phyloP scores from a whole-genome alignment of 257 asterid genomes.

The Salvia splendens region DNA sequence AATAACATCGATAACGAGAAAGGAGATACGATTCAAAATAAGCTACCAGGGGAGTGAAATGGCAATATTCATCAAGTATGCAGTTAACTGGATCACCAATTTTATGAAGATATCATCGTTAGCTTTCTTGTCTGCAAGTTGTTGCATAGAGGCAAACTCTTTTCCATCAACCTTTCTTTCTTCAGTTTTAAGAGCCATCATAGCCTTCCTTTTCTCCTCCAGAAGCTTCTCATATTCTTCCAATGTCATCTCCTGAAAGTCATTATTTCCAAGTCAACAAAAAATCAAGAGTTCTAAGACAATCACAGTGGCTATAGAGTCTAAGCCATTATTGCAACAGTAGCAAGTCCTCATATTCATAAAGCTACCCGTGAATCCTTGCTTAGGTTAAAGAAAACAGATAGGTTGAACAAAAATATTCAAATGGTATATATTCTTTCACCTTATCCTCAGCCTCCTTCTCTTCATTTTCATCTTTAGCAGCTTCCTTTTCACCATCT shows the following conservation, averaged over 20 bases:
- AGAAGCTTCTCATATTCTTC: conserved; percentile 87
- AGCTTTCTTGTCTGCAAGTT: conserved; percentile 68
- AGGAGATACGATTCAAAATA: neutral
- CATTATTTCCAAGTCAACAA: conserved; percentile 15
- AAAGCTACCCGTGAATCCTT: neutral
- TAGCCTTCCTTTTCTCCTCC: conserved; percentile 79
- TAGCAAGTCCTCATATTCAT: neutral
- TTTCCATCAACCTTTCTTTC: conserved; percentile 79
- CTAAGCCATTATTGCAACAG: too few relatives aligned
- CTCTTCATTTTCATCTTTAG: conserved; percentile 59
- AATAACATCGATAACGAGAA: neutral
- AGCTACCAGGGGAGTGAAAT: neutral
- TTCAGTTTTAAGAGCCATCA: conserved; percentile 61
- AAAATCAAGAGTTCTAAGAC: neutral
- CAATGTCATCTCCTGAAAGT: conserved; percentile 78
- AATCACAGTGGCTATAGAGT: too few relatives aligned
- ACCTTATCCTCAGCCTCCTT: conserved; percentile 79
- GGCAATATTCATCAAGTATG: neutral
- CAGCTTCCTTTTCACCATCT: conserved; percentile 57
- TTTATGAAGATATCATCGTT: conserved; percentile 69
- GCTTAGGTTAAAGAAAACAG: neutral
- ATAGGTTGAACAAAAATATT: neutral
- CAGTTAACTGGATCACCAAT: conserved; percentile 53
- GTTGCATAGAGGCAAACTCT: conserved; percentile 78
- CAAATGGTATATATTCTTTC: conserved; percentile 12